These are phyloP conservation scores for Leccinum uliginosum DNA, from an alignment of 768 basidiomycete species.

Conservation along the genomic window DNA sequence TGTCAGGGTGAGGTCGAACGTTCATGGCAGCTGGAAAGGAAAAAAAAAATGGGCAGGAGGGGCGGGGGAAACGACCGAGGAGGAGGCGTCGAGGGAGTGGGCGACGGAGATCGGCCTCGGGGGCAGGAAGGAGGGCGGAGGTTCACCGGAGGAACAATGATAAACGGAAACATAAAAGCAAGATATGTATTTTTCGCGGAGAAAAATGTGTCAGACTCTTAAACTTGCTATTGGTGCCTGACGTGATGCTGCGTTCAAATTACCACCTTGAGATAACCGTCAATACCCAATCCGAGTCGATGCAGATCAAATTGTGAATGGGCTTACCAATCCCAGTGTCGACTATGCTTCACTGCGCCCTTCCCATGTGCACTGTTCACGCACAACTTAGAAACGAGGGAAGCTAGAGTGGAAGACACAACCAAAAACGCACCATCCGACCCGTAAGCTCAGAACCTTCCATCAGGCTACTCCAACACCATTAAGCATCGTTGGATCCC, in stretches of 20 bases:
- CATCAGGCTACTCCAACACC: constrained; percentile 89
- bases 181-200: constrained; percentile 28
- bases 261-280: constrained; percentile 63
- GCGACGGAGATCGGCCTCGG: constrained; percentile 14
- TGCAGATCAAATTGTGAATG: background rate
- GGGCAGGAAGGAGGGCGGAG: background rate
- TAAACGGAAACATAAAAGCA: constrained; percentile 15
- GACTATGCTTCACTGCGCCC: constrained; percentile 69
- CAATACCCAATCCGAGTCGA: background rate
- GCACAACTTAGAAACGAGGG: constrained; percentile 49
- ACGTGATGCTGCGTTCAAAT: constrained; percentile 95
- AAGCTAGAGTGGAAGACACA: constrained; percentile 13
- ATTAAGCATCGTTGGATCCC: constrained; percentile 93
- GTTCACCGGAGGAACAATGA: constrained; percentile 2
- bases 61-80: background rate
- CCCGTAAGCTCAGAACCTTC: constrained; percentile 98
- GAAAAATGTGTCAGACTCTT: constrained; percentile 22
- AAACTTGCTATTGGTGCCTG: no score
- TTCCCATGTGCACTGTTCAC: constrained; percentile 93
- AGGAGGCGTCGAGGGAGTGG: constrained; percentile 3
- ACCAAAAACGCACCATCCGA: constrained; percentile 57
- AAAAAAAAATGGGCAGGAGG: background rate
- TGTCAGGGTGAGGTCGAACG: constrained; percentile 39
- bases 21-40: constrained; percentile 37
- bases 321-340: constrained; percentile 65